Evolutionary conservation across 148 eudicot species (phyloP).

Genomic region (Camellia japonica): DNA sequence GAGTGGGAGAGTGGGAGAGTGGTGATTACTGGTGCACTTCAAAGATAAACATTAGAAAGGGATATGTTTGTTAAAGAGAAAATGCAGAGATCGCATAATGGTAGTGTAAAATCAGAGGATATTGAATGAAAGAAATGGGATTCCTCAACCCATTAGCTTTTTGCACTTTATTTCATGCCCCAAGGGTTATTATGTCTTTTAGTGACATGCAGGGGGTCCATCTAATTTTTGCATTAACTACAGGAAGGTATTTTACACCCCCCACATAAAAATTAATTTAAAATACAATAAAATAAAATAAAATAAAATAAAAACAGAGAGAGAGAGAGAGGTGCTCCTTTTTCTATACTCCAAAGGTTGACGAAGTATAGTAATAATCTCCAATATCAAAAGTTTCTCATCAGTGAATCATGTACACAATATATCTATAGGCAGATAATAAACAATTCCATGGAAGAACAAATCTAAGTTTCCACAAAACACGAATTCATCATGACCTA

Average conservation of each 20-base stretch:
- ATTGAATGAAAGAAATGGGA: neutral
- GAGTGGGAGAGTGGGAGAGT: neutral
- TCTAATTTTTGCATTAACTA: neutral
- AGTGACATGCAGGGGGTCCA: neutral
- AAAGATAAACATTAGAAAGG: neutral
- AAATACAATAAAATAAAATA: too few species aligned
- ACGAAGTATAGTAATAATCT: neutral
- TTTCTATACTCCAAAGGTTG: neutral
- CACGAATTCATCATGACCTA: neutral
- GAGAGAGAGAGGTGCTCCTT: neutral
- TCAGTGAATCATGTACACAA: neutral
- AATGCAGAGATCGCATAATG: neutral
- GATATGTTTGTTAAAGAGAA: neutral
- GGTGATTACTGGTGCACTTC: neutral
- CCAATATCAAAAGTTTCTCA: neutral
- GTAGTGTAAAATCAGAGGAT: neutral
- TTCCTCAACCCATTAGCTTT: neutral
- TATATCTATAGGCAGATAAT: conserved; percentile 4
- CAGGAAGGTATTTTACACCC: too few species aligned
- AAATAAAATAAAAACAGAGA: neutral
- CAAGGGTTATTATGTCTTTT: neutral
- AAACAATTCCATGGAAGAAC: conserved; percentile 1
- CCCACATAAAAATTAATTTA: too few species aligned
- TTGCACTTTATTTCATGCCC: neutral
- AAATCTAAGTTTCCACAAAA: neutral